Percentiles rank a stretch among this genome's conserved stretches.
Conservation (phyloP, 1,284 basidiomycete species). For the Cutaneotrichosporon sp. region DNA sequence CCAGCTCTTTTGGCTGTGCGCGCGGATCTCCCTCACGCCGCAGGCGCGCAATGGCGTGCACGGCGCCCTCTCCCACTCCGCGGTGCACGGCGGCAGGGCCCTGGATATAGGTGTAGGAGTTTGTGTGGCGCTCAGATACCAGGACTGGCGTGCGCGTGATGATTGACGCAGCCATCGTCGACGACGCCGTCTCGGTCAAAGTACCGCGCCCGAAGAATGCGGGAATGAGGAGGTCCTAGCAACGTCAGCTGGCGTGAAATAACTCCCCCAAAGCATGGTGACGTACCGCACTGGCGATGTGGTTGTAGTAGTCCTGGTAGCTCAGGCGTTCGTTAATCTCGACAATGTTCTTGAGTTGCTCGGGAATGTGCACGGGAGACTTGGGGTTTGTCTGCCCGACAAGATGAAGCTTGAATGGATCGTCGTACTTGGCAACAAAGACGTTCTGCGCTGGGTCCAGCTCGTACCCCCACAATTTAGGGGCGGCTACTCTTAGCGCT, state of each 20-base stretch:
- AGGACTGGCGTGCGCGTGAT: slow-evolving; percentile 11
- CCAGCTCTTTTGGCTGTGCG: neutral
- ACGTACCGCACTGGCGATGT: slow-evolving; percentile 4
- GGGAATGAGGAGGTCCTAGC: slow-evolving; percentile 7
- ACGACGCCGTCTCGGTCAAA: slow-evolving; percentile 4
- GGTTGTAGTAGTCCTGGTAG: slow-evolving; percentile 7
- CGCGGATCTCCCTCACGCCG: neutral
- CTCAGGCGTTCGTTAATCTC: neutral
- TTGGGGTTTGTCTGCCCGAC: slow-evolving; percentile 2
- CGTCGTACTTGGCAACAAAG: neutral
- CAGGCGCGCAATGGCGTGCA: slow-evolving; percentile 1
- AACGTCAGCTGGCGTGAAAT: neutral
- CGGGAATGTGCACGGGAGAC: neutral
- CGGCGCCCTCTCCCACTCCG: neutral
- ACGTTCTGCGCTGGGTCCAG: neutral
- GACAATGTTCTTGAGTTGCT: slow-evolving; percentile 2
- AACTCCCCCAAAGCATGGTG: no score
- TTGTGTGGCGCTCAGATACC: slow-evolving; percentile 2
- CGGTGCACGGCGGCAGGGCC: neutral
- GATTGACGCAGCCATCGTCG: slow-evolving; percentile 5
- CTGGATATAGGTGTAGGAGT: slow-evolving; percentile 9
- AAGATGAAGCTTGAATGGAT: slow-evolving; percentile 7
- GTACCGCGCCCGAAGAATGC: slow-evolving; percentile 1
- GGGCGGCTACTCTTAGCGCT: neutral
- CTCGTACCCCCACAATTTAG: slow-evolving; percentile 8